A percentile compares a stretch with the other conserved stretches of the same genome.
Evolutionary conservation across 345 rosid genomes (phyloP).

Genomic region (Citrus maxima): DNA sequence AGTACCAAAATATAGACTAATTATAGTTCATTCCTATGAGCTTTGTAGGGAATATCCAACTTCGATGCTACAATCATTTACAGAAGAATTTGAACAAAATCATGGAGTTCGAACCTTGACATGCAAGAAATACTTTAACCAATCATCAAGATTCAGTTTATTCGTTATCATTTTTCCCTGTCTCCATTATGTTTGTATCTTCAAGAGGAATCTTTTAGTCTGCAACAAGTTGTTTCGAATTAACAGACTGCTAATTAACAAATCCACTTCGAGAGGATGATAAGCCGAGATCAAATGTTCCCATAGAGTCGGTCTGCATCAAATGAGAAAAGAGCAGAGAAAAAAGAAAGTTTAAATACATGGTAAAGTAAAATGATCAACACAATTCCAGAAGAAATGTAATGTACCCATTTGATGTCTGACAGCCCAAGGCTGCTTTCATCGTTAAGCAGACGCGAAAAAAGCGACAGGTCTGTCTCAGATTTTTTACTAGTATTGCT

Average conservation of each 20-base stretch:
- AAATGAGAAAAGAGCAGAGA: background rate
- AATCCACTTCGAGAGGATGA: slow-evolving; percentile 46
- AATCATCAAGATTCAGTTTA: background rate
- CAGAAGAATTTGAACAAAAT: background rate
- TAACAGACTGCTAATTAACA: slow-evolving; percentile 22
- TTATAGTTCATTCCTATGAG: too few relatives aligned
- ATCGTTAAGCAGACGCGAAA: slow-evolving; percentile 38
- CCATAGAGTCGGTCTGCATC: slow-evolving; percentile 71
- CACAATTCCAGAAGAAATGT: slow-evolving; percentile 1
- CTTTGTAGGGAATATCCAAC: too few relatives aligned
- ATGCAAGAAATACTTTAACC: background rate
- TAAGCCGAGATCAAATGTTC: slow-evolving; percentile 80
- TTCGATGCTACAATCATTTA: background rate
- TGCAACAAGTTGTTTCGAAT: background rate
- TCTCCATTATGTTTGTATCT: slow-evolving; percentile 7
- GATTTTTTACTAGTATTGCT: slow-evolving; percentile 35
- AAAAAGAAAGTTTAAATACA: background rate
- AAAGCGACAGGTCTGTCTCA: slow-evolving; percentile 39
- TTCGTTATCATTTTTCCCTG: background rate
- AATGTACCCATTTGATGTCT: slow-evolving; percentile 85
- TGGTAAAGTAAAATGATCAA: background rate
- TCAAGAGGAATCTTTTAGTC: background rate
- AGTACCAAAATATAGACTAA: too few relatives aligned
- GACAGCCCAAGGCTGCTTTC: slow-evolving; percentile 91
- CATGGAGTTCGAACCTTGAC: background rate